Evolutionary conservation across 2,329 filamentous ascomycete genomes (phyloP).

Genomic region (Achaetomium macrosporum): DNA sequence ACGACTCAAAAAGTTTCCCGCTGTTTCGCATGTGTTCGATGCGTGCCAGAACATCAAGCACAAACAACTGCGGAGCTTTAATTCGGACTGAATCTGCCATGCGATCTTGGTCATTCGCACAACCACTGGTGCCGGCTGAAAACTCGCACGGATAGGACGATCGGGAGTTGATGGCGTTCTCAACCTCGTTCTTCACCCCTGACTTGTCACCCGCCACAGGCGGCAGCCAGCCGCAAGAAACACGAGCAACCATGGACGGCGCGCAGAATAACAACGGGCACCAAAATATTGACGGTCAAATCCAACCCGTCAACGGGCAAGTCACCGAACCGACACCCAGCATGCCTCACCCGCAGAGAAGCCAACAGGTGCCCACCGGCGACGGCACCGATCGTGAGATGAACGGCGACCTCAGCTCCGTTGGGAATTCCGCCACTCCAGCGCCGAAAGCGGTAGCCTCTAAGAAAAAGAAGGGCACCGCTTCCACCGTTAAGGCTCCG

Average conservation of each 20-base stretch:
- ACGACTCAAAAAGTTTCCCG: too few species aligned
- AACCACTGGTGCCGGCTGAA: conserved; percentile 1
- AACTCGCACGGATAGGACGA: conserved; percentile 8
- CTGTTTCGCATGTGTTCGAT: too few species aligned
- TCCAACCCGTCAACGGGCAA: neutral
- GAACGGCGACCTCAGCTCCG: conserved; percentile 15
- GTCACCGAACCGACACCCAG: neutral
- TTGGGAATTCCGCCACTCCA: conserved; percentile 30
- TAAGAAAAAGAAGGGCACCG: conserved; percentile 33
- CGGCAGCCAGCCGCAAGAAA: conserved; percentile 6
- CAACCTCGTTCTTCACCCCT: conserved; percentile 20
- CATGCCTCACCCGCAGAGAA: conserved; percentile 2
- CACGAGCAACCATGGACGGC: neutral
- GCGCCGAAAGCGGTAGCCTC: conserved; percentile 15
- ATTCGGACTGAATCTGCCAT: conserved; percentile 3
- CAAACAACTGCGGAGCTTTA: neutral
- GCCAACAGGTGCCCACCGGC: neutral
- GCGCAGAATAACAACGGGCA: neutral
- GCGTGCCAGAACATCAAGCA: neutral
- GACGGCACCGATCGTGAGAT: conserved; percentile 5
- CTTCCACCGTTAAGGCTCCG: conserved; percentile 33
- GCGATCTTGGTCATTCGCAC: neutral
- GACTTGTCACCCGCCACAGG: conserved; percentile 5
- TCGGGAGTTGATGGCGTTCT: conserved; percentile 18
- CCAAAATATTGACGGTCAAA: neutral